Evolutionary conservation across 495 filamentous ascomycete species (phyloP), one percentile per base, ranked within the genome.

Genomic region (Talaromyces nanjingensis): DNA sequence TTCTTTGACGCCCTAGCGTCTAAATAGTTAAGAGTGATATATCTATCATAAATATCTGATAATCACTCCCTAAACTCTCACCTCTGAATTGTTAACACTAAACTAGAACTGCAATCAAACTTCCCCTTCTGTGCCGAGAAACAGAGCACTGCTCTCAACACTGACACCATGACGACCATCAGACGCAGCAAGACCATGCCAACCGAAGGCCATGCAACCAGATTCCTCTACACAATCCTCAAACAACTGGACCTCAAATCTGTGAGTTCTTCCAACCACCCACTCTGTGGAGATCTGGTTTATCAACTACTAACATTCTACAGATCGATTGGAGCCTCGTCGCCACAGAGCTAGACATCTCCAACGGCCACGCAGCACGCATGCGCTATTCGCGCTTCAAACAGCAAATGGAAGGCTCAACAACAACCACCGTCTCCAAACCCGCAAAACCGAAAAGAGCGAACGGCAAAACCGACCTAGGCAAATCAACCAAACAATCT

Each of bases 321-420:
- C 59, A 91, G 89, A 86, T 91, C 67, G 85, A 92, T 71, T 92
- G 89, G 89, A 86, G 83, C 65, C 72, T 79, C 62, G 88, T 92
- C 25, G 88, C 89, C 25, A 63, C 73, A 6, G 78, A 87, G 53
- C 71, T 81, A 2, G 78, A 83, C 61, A 90, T 91, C 63, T 88
- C 88, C 65, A 92, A 91, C 69, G 89, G 88, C 68, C 89, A 92
- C 72, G 89, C 89, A 8, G 88, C 89, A 33, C 87, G 89, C 54
- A 92, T 92, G 89, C 87, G 89, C 37, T 92, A 84, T 72, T 86
- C 85, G 22, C 85, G 89, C 47, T 90, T 91, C 76, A 77, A 77
- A 63, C 77, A 81, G 64, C 81, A 85, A 59, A 85, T 86, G 79
- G 84, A 87, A 63, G 81, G 81, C 24, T 72, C 65, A 9, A 64